These are phyloP conservation scores for Boletus pseudopeckii DNA, from an alignment of 768 basidiomycete genomes.

Conservation along the genomic window DNA sequence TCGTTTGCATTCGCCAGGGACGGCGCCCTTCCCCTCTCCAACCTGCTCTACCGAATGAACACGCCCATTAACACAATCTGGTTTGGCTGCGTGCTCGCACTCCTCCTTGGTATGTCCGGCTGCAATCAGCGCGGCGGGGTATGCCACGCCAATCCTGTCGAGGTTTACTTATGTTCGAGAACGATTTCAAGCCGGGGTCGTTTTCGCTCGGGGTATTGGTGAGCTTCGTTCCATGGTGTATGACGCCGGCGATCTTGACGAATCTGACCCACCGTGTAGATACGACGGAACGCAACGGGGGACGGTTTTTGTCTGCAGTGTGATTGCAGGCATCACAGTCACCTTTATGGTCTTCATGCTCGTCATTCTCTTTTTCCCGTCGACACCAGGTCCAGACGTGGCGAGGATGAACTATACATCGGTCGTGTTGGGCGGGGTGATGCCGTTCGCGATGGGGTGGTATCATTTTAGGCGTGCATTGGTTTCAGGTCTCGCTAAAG, in stretches of 20 bases:
- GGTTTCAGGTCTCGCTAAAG: conserved; percentile 43
- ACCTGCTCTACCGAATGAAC: conserved; percentile 46
- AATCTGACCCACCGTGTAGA: too few species aligned
- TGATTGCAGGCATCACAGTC: conserved; percentile 49
- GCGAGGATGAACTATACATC: conserved; percentile 68
- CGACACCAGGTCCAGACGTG: conserved; percentile 41
- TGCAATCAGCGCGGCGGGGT: conserved; percentile 55
- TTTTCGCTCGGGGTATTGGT: conserved; percentile 43
- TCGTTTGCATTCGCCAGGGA: conserved; percentile 56
- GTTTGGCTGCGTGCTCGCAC: conserved; percentile 45
- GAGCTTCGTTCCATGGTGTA: conserved; percentile 3
- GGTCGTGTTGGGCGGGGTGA: conserved; percentile 58
- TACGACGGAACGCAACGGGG: background rate
- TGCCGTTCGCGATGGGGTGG: conserved; percentile 52
- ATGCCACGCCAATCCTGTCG: conserved; percentile 45
- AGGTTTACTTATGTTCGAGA: conserved; percentile 45
- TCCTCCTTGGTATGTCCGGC: conserved; percentile 50
- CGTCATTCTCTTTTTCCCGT: conserved; percentile 60
- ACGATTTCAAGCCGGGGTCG: conserved; percentile 43
- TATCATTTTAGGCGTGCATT: conserved; percentile 65
- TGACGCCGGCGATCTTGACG: background rate
- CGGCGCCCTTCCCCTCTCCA: conserved; percentile 56
- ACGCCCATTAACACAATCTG: conserved; percentile 62
- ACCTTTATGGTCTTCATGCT: conserved; percentile 66
- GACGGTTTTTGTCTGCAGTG: conserved; percentile 36